These are phyloP conservation scores for Penicillium pulvis DNA, from an alignment of 495 filamentous ascomycete genomes.

Conservation along the genomic window DNA sequence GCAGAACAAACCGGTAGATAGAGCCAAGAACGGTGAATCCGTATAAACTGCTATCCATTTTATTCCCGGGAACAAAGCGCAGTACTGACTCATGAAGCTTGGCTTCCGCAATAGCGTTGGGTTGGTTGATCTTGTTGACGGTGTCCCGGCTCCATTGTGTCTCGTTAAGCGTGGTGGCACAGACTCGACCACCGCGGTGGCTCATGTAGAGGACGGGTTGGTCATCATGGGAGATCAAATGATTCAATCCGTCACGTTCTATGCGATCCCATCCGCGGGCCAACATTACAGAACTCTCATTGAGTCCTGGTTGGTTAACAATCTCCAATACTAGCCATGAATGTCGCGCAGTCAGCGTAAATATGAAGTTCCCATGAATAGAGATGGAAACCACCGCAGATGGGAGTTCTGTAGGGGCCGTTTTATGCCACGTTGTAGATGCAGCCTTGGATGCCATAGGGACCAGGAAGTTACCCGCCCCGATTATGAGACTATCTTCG, in stretches of 20 bases:
- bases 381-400: slow-evolving; percentile 49
- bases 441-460: slow-evolving; percentile 38
- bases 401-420: slow-evolving; percentile 35
- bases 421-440: slow-evolving; percentile 31
- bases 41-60: slow-evolving; percentile 35
- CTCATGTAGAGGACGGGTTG: slow-evolving; percentile 19
- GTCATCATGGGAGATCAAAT: slow-evolving; percentile 33
- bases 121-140: neutral
- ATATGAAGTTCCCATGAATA: slow-evolving; percentile 38
- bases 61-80: slow-evolving; percentile 25
- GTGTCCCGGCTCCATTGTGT: neutral
- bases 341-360: slow-evolving; percentile 46
- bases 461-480: slow-evolving; percentile 39
- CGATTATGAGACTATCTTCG: slow-evolving; percentile 41
- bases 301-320: neutral
- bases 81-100: slow-evolving; percentile 38
- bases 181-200: slow-evolving; percentile 38
- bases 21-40: slow-evolving; percentile 69
- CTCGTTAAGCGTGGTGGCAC: slow-evolving; percentile 18
- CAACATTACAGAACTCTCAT: slow-evolving; percentile 29
- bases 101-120: slow-evolving; percentile 15
- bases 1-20: slow-evolving; percentile 59
- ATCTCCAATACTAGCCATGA: slow-evolving; percentile 41
- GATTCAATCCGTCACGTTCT: slow-evolving; percentile 42
- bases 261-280: slow-evolving; percentile 36